Evolutionary conservation across 768 basidiomycete genomes (phyloP), one percentile per base, ranked within the genome.

Genomic region (Auriscalpium orientale): DNA sequence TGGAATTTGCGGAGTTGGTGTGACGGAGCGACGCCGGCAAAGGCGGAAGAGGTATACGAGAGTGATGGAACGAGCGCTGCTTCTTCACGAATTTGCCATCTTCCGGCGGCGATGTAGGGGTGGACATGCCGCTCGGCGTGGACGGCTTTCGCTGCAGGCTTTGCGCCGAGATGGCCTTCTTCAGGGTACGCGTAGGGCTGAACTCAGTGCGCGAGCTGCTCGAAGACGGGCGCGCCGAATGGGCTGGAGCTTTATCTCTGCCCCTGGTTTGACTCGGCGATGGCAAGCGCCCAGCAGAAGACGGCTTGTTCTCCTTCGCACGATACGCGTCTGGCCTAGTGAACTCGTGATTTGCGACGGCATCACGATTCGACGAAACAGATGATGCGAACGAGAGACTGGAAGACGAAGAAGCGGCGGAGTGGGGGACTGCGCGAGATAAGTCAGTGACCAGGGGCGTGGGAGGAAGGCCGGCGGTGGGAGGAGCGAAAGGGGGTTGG

Each of bases 11-110:
- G 13, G 68, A 65, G 33, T 60, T 64, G 15, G 62, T 43, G 47
- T 70, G 68, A 33, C 68, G 66, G 46, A 70, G 55, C 1, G 65
- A 61, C 5, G 56, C 28, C 22, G 69, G 78, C 11, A 83, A 66
- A 33, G 81, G 72, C 16, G 81, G 79, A n/a, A 82, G 66, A 38
- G 81, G 78, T 13, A 80, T 67, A 46, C 78, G 80, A 45, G 79
- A 71, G 62, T 80, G 77, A 66, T 84, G 79, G 60, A 84, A 85
- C n/a, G 81, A 83, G 38, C 79, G 79, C 65, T 83, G 83, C 66
- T 84, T 73, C 61, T 83, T 57, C 71, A 75, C 15, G 70, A 70
- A 15, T 50, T 68, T 65, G 4, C 48, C 46, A 28, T 73, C 77
- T 20, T 72, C 70, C 18, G 61, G 50, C n/a, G 63, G 49, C 28